These are phyloP conservation scores for Thelonectria olida DNA, from an alignment of 2,329 filamentous ascomycete genomes.

Conservation along the genomic window DNA sequence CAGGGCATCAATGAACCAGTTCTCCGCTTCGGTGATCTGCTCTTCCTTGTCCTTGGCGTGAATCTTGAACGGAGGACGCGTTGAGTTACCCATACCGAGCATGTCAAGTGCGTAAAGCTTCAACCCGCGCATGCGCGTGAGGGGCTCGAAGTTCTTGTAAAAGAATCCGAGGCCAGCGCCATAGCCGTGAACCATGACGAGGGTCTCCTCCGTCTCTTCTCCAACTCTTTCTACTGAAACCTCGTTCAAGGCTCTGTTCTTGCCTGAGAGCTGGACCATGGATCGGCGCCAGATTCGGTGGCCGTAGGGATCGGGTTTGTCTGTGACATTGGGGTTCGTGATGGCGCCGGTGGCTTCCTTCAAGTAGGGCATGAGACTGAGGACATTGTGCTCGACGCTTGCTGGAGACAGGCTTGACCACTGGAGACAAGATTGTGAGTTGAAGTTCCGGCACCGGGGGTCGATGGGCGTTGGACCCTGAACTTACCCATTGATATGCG, in stretches of 20 bases:
- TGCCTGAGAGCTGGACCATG: constrained; percentile 85
- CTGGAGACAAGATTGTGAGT: constrained; percentile 53
- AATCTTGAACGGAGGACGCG: constrained; percentile 84
- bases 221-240: constrained; percentile 87
- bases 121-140: constrained; percentile 83
- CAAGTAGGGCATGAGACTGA: constrained; percentile 86
- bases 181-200: constrained; percentile 97
- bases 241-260: constrained; percentile 89
- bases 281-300: constrained; percentile 86
- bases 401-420: constrained; percentile 88
- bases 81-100: constrained; percentile 92
- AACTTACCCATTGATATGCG: constrained; percentile 85
- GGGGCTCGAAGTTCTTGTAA: constrained; percentile 95
- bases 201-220: constrained; percentile 81
- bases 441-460: not conserved
- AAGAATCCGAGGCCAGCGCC: constrained; percentile 96
- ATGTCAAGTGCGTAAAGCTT: constrained; percentile 94
- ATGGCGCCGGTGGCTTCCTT: constrained; percentile 77
- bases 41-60: constrained; percentile 81
- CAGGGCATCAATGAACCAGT: constrained; percentile 94
- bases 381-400: constrained; percentile 86
- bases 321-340: constrained; percentile 53
- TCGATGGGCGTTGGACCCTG: not conserved
- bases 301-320: constrained; percentile 79
- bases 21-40: constrained; percentile 89